Base-by-base conservation (phyloP, 371 early-diverging fungal genomes). In the Batrachochytrium dendrobatidis region DNA sequence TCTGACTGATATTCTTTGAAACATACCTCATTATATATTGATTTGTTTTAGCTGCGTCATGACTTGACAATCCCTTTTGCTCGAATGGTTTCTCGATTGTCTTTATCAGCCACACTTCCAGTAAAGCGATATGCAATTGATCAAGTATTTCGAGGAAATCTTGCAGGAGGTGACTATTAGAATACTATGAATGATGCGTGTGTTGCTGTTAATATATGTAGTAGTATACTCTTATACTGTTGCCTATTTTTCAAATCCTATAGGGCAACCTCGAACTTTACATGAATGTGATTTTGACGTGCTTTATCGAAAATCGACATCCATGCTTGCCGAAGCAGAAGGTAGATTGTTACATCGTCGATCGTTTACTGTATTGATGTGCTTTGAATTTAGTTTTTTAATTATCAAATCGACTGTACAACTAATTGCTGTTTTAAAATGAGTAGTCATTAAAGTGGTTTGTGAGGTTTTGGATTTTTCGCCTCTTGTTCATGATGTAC, bases 1-100 rank as follows among this genome's bases (percentile, higher is more conserved):
- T 2, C 25, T 3, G 25, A 29, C 3, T 31, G 25, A 8, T 17
- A 46, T 46, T 17, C 5, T 7, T 18, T 4, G 7, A 18, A 18
- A 24, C 53, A 39, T 20, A 15, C 20, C 15, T 39, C 39, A 20
- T 39, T 15, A 39, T 39, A 15, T 20, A 20, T 39, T 15, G 15
- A 15, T 20, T 39, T 15, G 20, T 39, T 58, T 17, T 63, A 83
- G 72, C 68, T 96, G 20, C 93, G 94, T 0, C 89, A 86, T 67
- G 95, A 96, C 70, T 79, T 94, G 65, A 94, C 95, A 0, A 84
- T 88, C 2, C 92, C 95, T 3, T 95, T 93, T 79, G 93, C 94
- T 0, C 71, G 96, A 30, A 89, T 82, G 35, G 74, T 95, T 33
- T 82, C 90, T 3, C 77, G 93, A 1, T 76, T 80, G 86, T 54